Evolutionary conservation across 2,329 filamentous ascomycete genomes (phyloP), one percentile per base, ranked within the genome.

Genomic region (Reticulascus tulasneorum): DNA sequence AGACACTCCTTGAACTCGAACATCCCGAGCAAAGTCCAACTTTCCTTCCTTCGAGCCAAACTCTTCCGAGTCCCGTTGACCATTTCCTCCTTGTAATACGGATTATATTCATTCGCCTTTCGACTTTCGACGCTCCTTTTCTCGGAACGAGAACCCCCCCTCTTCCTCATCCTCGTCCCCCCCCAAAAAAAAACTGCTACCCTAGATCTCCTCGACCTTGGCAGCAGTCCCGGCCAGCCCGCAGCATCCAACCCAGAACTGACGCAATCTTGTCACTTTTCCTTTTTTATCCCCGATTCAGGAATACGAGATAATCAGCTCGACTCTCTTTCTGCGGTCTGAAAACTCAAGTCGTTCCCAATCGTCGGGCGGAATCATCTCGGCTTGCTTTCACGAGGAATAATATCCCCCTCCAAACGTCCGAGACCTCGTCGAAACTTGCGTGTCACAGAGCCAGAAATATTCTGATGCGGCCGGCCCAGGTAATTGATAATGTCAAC

Each of bases 401-500:
- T 15, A 42, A 17, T 31, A 42, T 25, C 26, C 40, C 19, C 31
- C 33, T 29, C 28, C 23, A 31, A 26, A 33, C 15, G 19, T 25
- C 28, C 32, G 29, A 25, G 29, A 42, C 27, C 29, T 15, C 37
- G 11, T 20, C 19, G 40, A 24, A 9, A 25, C 25, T 40, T 33
- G 19, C 33, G 28, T 30, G 29, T 41, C 32, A 23, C 27, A 21
- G 27, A 25, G 11, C 12, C 12, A 34, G 29, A 43, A 11, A 29
- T 35, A 38, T 34, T 51, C 50, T 60, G 51, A 73, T 71, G 68
- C 72, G 61, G 64, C 64, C 55, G 59, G 60, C 67, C 66, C 63
- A 66, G 56, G 68, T 86, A 89, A 89, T 89, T 73, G 77, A 89
- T 91, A 89, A 94, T 95, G 89, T 85, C 86, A 73, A 86, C 78